Conservation (phyloP, 306 rosid genomes). For the Vigna angularis region DNA sequence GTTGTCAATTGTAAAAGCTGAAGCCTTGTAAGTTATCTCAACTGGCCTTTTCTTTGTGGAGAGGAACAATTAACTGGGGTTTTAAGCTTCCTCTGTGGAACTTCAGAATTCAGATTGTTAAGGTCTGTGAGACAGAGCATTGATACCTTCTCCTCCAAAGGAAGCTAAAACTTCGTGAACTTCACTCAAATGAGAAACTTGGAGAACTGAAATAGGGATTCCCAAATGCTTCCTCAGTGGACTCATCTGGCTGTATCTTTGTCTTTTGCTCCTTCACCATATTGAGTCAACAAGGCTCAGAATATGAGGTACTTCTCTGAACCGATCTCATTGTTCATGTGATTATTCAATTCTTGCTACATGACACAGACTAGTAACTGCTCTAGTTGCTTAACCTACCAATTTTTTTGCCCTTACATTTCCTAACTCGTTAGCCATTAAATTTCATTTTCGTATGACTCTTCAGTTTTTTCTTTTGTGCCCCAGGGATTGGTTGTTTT, state of each 20-base stretch:
- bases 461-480: constrained; percentile 37
- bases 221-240: constrained; percentile 38
- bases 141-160: constrained; percentile 79
- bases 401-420: constrained; percentile 32
- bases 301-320: constrained; percentile 49
- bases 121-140: constrained; percentile 50
- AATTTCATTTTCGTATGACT: constrained; percentile 12
- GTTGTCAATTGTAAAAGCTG: constrained; percentile 44
- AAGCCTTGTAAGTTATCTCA: constrained; percentile 40
- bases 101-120: constrained; percentile 45
- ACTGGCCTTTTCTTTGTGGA: constrained; percentile 45
- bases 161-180: constrained; percentile 53
- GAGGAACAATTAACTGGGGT: constrained; percentile 37
- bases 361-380: constrained; percentile 20
- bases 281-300: constrained; percentile 42
- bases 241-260: constrained; percentile 51
- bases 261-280: constrained; percentile 31
- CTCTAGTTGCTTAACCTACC: constrained; percentile 34
- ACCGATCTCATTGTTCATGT: constrained; percentile 41
- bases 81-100: constrained; percentile 53
- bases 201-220: constrained; percentile 55
- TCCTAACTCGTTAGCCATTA: constrained; percentile 20
- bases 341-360: constrained; percentile 27
- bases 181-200: constrained; percentile 55
- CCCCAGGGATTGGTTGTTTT: constrained; percentile 15